These are phyloP conservation scores for Suaeda aralocaspica DNA, from an alignment of 148 eudicot genomes.

Conservation along the genomic window DNA sequence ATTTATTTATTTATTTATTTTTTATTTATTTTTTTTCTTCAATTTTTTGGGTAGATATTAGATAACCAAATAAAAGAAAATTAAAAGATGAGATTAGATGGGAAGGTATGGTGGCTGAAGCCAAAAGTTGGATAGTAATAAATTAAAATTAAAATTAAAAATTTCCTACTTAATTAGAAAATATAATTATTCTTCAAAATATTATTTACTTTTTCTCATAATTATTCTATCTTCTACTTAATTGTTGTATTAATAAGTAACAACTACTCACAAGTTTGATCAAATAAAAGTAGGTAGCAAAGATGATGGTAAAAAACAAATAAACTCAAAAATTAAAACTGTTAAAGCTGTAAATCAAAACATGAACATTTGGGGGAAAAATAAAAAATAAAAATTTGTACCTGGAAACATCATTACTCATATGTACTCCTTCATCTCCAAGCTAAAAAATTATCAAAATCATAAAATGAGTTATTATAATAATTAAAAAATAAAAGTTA, in stretches of 20 bases:
- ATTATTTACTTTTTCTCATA: not conserved
- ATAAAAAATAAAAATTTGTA: not conserved
- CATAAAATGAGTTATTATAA: not conserved
- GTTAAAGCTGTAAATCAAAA: not conserved
- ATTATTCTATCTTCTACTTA: no score
- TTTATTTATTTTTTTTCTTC: not conserved
- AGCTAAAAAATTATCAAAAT: not conserved
- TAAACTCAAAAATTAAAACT: no score
- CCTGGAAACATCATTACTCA: constrained; percentile 20
- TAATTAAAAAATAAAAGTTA: not conserved
- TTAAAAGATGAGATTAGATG: constrained; percentile 23
- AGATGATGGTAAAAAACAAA: no score
- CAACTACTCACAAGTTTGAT: no score
- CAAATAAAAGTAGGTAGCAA: not conserved
- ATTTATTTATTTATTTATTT: not conserved
- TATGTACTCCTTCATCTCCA: constrained; percentile 8
- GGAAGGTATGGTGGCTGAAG: constrained; percentile 24
- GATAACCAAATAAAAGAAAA: constrained; percentile 24
- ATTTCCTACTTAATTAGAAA: no score
- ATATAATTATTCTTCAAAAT: constrained; percentile 9
- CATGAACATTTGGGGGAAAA: no score
- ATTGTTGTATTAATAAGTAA: no score
- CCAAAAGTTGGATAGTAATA: no score
- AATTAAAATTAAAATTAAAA: no score
- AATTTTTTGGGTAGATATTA: constrained; percentile 12